Conservation (phyloP, 371 early-diverging fungal genomes). For the Mucor piriformis region DNA sequence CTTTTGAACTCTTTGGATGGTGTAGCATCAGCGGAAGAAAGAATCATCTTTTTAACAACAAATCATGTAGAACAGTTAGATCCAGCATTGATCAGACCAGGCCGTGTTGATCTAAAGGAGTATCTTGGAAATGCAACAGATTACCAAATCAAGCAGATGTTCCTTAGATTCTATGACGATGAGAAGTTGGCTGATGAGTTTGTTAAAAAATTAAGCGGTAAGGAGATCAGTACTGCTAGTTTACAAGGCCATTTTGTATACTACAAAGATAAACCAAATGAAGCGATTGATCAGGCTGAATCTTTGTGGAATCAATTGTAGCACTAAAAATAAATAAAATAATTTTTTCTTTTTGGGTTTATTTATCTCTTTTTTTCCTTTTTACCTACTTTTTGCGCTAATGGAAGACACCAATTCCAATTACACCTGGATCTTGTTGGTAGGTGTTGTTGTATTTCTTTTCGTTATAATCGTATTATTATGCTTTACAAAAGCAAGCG, state of each 20-base stretch:
- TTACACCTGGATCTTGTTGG: slow-evolving; percentile 49
- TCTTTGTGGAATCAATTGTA: slow-evolving; percentile 35
- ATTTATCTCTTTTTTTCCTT: slow-evolving; percentile 7
- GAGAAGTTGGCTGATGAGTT: slow-evolving; percentile 71
- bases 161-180: slow-evolving; percentile 84
- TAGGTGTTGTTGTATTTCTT: slow-evolving; percentile 52
- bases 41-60: slow-evolving; percentile 99
- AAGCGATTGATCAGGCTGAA: slow-evolving; percentile 62
- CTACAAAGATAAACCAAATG: slow-evolving; percentile 75
- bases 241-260: slow-evolving; percentile 97
- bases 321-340: slow-evolving; percentile 1
- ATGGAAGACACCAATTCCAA: slow-evolving; percentile 18
- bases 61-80: slow-evolving; percentile 97
- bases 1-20: slow-evolving; percentile 99
- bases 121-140: slow-evolving; percentile 86
- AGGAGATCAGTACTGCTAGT: slow-evolving; percentile 78
- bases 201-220: slow-evolving; percentile 57
- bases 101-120: slow-evolving; percentile 95
- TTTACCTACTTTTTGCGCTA: slow-evolving; percentile 1
- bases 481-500: slow-evolving; percentile 49
- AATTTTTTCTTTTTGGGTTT: slow-evolving; percentile 5
- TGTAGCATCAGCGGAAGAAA: slow-evolving; percentile 97
- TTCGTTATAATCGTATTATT: slow-evolving; percentile 42
- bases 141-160: slow-evolving; percentile 82
- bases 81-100: slow-evolving; percentile 97